Conservation (phyloP, 345 rosid species). For the Euphorbia tirucalli region DNA sequence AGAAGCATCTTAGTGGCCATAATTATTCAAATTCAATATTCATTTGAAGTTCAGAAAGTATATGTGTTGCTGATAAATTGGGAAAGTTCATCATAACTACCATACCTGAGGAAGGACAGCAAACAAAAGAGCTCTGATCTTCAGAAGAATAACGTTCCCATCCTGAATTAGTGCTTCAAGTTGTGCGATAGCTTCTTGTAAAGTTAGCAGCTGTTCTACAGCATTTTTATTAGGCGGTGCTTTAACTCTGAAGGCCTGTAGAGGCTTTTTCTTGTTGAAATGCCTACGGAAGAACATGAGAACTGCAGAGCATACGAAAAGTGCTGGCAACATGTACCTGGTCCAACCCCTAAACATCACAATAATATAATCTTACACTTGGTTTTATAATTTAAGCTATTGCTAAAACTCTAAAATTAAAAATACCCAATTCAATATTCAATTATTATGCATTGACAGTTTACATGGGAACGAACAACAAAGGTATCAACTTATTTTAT, state of each 20-base stretch:
- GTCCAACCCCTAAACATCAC: conserved; percentile 68
- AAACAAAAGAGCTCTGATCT: conserved; percentile 81
- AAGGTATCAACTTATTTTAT: no score
- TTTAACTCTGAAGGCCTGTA: conserved; percentile 57
- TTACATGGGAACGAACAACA: no score
- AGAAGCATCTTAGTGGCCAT: not conserved
- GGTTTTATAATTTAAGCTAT: conserved; percentile 1
- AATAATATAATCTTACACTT: conserved; percentile 17
- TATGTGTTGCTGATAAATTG: not conserved
- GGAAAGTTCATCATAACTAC: not conserved
- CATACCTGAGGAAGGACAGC: conserved; percentile 79
- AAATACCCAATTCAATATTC: no score
- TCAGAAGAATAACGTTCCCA: conserved; percentile 73
- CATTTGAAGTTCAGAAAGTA: not conserved
- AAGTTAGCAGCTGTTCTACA: conserved; percentile 79
- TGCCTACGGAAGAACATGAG: conserved; percentile 65
- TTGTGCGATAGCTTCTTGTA: conserved; percentile 74
- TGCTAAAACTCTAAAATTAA: not conserved
- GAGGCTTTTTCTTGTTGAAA: conserved; percentile 47
- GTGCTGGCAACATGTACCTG: conserved; percentile 50
- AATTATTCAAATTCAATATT: not conserved
- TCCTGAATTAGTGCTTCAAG: conserved; percentile 70
- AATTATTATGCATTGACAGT: no score
- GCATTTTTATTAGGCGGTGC: conserved; percentile 76
- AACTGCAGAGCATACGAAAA: conserved; percentile 47